Conservation (phyloP, 768 basidiomycete species). For the Tremella yokohamensis region DNA sequence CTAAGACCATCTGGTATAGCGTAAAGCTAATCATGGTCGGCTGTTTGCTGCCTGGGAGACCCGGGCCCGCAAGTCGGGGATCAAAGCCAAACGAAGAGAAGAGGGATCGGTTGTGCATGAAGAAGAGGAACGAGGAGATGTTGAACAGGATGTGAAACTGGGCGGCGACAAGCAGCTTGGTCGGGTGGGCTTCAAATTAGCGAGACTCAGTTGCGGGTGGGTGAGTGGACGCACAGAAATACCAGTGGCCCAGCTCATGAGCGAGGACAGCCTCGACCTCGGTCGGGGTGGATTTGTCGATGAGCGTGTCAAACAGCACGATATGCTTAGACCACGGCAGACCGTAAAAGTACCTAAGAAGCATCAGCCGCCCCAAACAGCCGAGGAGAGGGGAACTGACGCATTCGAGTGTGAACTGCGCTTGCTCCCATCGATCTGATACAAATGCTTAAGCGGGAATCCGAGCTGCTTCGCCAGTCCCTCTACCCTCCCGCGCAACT, state of each 20-base stretch:
- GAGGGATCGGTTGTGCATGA: constrained; percentile 51
- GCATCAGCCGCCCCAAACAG: not conserved
- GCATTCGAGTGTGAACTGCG: constrained; percentile 89
- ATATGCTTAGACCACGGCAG: constrained; percentile 66
- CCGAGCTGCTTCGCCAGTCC: constrained; percentile 71
- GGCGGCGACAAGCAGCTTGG: constrained; percentile 77
- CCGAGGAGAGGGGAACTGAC: constrained; percentile 27
- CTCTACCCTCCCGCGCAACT: constrained; percentile 74
- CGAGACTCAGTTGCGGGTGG: not conserved
- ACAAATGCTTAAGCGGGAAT: constrained; percentile 90
- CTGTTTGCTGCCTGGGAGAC: constrained; percentile 26
- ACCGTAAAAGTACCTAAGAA: constrained; percentile 86
- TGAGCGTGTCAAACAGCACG: constrained; percentile 96
- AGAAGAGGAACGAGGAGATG: constrained; percentile 50
- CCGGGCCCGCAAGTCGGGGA: constrained; percentile 32
- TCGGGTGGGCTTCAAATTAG: constrained; percentile 63
- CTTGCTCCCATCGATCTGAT: constrained; percentile 96
- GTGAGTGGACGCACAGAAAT: constrained; percentile 55
- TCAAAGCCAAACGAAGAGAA: constrained; percentile 50
- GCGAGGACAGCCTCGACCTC: constrained; percentile 95
- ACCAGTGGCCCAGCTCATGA: constrained; percentile 97
- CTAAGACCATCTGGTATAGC: constrained; percentile 50
- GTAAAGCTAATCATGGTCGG: constrained; percentile 52
- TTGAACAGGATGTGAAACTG: constrained; percentile 85
- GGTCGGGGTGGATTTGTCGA: constrained; percentile 81